These are phyloP conservation scores for Prunus fruticosa DNA, from an alignment of 306 rosid genomes.

Conservation along the genomic window DNA sequence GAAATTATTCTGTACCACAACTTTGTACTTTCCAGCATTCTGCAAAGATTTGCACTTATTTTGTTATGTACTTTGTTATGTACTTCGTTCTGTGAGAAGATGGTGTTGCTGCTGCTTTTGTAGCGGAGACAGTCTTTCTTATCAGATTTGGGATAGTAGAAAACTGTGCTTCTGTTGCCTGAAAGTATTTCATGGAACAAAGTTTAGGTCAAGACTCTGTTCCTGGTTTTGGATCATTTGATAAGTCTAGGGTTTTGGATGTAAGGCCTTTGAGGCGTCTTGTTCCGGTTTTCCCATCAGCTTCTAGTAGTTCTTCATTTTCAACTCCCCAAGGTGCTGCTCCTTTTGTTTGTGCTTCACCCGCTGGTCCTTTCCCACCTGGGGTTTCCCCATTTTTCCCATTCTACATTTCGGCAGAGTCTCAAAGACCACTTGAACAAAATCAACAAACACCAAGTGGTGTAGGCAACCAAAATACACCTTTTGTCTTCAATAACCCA, in stretches of 20 bases:
- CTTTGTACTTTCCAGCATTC: conserved; percentile 13
- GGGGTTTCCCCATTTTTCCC: conserved; percentile 79
- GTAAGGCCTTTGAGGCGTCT: conserved; percentile 80
- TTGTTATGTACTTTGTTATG: conserved; percentile 3
- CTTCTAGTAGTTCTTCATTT: conserved; percentile 54
- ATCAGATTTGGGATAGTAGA: neutral
- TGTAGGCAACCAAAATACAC: neutral
- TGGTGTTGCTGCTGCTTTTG: neutral
- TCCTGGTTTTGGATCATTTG: conserved; percentile 57
- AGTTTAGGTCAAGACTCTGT: conserved; percentile 49
- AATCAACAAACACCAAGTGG: conserved; percentile 38
- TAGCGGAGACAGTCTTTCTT: neutral
- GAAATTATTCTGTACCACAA: conserved; percentile 13
- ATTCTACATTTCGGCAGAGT: conserved; percentile 46
- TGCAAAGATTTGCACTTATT: neutral
- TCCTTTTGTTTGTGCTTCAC: conserved; percentile 82
- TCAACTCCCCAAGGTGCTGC: conserved; percentile 71
- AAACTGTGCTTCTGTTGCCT: conserved; percentile 20
- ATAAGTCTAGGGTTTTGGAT: conserved; percentile 82
- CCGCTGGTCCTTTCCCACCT: conserved; percentile 85
- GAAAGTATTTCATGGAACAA: conserved; percentile 55
- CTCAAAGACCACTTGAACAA: conserved; percentile 57
- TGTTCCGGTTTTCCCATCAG: conserved; percentile 74
- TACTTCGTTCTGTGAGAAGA: neutral
- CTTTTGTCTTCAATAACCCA: conserved; percentile 27